Base-by-base conservation (phyloP, 805 yeast genomes). In the Lachancea sp. region DNA sequence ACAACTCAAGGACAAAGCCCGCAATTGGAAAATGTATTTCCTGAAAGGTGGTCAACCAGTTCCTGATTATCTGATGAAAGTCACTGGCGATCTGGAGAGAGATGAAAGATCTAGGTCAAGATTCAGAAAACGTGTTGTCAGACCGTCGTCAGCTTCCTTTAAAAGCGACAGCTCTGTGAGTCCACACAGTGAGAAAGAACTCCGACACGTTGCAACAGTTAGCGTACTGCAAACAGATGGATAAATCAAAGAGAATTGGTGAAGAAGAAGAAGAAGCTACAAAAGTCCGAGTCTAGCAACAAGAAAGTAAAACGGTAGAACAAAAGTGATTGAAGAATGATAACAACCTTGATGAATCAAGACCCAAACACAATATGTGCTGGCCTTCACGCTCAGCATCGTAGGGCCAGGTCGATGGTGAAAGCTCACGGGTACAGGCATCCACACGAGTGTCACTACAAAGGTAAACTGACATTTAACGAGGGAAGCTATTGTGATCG, bases 1-100 rank as follows among this genome's bases (percentile, higher is more conserved):
- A 15, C 99, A 93, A 61, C 72, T 93, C 47, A 93, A 93, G 63
- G 99, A 93, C 62, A 93, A 93, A 62, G 98, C 98, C 0, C 75
- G 99, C 53, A 93, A 93, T 60, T 85, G 96, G 88, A 93, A 93
- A 62, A 77, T 90, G 77, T 81, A 82, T 52, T 88, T 83, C 60
- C 68, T 89, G 47, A 85, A 88, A 57, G 75, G 81, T 42, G 85
- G 85, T 1, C 64, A 80, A 31, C 83, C 85, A 9, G 77, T 91
- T 2, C 99, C 99, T 0, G 80, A 75, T 2, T 90, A 87, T 57
- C 68, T 93, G 48, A 71, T 71, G 44, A 81, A 83, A 50, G 98
- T 91, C 17, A 91, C 98, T 1, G 98, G 98, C 38, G 95, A 82
- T 52, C 58, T 81, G 37, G 87, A 81, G 37, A 67, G 81, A 52